These are phyloP conservation scores for Diaporthe citri DNA, from an alignment of 2,329 filamentous ascomycete species.

Conservation along the genomic window DNA sequence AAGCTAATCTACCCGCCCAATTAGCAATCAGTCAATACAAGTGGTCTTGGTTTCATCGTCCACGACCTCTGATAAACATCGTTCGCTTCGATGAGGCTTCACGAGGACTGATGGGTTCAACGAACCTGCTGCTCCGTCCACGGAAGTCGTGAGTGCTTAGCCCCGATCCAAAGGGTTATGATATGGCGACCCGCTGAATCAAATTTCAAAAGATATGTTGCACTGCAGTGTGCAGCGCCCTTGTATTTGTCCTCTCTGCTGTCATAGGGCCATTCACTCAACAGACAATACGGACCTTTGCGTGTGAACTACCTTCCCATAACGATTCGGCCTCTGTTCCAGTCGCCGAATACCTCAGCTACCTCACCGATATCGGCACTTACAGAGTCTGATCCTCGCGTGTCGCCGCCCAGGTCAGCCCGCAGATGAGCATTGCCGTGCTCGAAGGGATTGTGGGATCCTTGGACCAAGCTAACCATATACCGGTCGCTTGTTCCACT, in stretches of 20 bases:
- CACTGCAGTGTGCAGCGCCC: neutral
- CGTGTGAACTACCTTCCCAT: neutral
- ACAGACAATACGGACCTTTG: neutral
- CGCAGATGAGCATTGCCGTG: neutral
- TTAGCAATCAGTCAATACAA: neutral
- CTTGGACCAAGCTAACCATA: neutral
- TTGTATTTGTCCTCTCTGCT: neutral
- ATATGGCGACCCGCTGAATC: accelerated
- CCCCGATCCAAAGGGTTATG: no score
- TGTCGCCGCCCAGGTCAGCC: neutral
- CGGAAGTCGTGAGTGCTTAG: neutral
- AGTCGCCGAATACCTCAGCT: neutral
- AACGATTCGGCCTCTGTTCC: neutral
- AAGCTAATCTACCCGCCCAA: no score
- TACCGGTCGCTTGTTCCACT: neutral
- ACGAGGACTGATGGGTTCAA: neutral
- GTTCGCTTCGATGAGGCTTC: neutral
- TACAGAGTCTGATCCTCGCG: neutral
- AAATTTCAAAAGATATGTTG: neutral
- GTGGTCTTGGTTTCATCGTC: neutral
- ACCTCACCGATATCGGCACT: neutral
- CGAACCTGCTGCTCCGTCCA: neutral
- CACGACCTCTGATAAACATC: neutral
- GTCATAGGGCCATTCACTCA: neutral
- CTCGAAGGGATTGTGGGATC: neutral